Evolutionary conservation across 129 eudicot species (phyloP).

Genomic region (Artemisia argyi): DNA sequence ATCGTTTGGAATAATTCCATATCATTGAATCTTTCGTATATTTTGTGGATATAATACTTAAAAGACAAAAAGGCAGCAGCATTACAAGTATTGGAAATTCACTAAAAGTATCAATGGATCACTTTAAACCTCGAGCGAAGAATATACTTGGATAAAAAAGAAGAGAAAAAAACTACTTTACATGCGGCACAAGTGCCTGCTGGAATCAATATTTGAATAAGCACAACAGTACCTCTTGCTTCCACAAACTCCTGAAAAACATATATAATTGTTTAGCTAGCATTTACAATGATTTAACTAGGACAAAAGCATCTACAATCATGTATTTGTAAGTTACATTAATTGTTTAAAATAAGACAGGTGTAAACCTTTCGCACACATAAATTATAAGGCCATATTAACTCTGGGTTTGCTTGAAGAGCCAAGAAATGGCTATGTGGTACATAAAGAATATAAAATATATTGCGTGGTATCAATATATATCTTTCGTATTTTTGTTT

Average conservation of each 20-base stretch:
- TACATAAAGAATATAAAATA: background rate
- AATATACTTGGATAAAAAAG: slow-evolving; percentile 11
- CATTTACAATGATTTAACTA: background rate
- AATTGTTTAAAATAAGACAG: background rate
- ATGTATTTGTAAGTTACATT: background rate
- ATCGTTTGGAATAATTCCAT: background rate
- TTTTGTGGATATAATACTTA: background rate
- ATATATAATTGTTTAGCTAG: background rate
- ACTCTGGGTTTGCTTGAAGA: background rate
- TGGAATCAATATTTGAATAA: slow-evolving; percentile 14
- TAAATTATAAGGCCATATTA: background rate
- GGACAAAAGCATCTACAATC: background rate
- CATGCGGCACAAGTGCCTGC: slow-evolving; percentile 25
- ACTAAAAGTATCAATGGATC: slow-evolving; percentile 19
- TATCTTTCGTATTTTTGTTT: background rate
- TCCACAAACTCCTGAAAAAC: slow-evolving; percentile 81
- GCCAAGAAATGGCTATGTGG: too few relatives aligned
- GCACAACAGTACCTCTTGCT: slow-evolving; percentile 57
- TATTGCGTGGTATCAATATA: background rate
- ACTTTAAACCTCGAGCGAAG: slow-evolving; percentile 25
- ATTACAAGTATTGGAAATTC: background rate
- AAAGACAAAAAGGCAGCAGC: slow-evolving; percentile 1
- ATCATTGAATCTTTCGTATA: background rate
- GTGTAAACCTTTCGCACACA: background rate
- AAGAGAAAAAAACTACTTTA: slow-evolving; percentile 8